Percentiles rank a stretch among this genome's conserved stretches.
These are phyloP conservation scores for Cordyceps cicadae DNA, from an alignment of 2,329 filamentous ascomycete species.

Conservation along the genomic window DNA sequence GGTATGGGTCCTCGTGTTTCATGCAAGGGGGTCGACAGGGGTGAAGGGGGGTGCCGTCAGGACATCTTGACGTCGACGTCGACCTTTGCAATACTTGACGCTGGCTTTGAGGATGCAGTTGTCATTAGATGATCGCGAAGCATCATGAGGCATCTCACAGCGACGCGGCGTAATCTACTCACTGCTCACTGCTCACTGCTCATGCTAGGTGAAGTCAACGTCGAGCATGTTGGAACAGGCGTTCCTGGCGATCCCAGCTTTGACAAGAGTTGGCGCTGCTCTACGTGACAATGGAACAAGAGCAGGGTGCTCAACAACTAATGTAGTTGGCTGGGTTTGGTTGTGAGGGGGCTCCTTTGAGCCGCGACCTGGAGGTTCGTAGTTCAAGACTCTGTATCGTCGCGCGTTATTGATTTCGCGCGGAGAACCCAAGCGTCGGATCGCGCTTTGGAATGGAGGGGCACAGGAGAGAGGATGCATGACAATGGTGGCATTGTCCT, in stretches of 20 bases:
- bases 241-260: not conserved
- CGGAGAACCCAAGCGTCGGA: not conserved
- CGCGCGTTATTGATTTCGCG: not conserved
- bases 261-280: not conserved
- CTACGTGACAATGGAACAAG: not conserved
- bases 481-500: constrained; percentile 2
- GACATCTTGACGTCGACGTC: no score
- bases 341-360: not conserved
- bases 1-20: constrained; percentile 1
- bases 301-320: no score
- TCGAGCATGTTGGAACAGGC: no score
- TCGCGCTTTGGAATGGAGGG: not conserved
- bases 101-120: not conserved
- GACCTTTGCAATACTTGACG: no score
- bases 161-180: no score
- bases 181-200: no score
- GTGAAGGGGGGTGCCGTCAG: not conserved
- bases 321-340: no score
- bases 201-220: not conserved
- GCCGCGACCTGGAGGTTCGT: not conserved
- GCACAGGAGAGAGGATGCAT: not conserved
- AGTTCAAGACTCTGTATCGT: no score
- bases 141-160: no score
- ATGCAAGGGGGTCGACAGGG: not conserved
- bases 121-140: not conserved